Conservation (phyloP, 140 eudicot species). For the Bidens hawaiensis region DNA sequence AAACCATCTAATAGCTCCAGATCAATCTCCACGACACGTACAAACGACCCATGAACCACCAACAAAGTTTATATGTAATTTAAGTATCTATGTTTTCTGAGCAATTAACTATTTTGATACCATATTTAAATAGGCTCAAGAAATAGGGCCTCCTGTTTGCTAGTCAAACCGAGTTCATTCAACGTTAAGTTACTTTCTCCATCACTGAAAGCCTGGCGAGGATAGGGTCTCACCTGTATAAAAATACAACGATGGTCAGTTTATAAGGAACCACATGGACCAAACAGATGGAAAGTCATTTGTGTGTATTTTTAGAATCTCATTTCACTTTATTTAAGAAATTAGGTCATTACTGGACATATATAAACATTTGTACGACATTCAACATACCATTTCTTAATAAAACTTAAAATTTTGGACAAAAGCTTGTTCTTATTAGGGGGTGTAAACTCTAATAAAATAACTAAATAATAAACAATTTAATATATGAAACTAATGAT, state of each 20-base stretch:
- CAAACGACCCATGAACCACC: conserved; percentile 5
- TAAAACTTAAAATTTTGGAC: too few relatives aligned
- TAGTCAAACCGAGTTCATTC: conserved; percentile 75
- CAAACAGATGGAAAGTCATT: neutral
- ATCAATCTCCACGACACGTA: neutral
- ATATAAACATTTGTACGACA: neutral
- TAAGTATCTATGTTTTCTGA: conserved; percentile 25
- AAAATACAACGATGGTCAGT: neutral
- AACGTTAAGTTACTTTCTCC: conserved; percentile 59
- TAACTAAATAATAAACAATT: too few relatives aligned
- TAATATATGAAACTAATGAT: too few relatives aligned
- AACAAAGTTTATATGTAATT: conserved; percentile 20
- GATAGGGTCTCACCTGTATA: conserved; percentile 88
- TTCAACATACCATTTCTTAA: neutral
- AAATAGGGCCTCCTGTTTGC: conserved; percentile 94
- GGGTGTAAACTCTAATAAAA: too few relatives aligned
- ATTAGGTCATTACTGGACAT: neutral
- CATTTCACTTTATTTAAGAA: neutral
- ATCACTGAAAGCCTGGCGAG: conserved; percentile 75
- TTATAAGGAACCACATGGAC: neutral
- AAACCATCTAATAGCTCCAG: neutral
- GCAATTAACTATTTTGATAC: conserved; percentile 21
- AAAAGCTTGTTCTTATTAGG: neutral
- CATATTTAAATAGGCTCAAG: conserved; percentile 65
- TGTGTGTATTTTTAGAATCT: neutral